Percentiles rank a stretch among this genome's conserved stretches.
phyloP scores from a whole-genome alignment of 2,329 filamentous ascomycete species.

The Diaporthe citri region DNA sequence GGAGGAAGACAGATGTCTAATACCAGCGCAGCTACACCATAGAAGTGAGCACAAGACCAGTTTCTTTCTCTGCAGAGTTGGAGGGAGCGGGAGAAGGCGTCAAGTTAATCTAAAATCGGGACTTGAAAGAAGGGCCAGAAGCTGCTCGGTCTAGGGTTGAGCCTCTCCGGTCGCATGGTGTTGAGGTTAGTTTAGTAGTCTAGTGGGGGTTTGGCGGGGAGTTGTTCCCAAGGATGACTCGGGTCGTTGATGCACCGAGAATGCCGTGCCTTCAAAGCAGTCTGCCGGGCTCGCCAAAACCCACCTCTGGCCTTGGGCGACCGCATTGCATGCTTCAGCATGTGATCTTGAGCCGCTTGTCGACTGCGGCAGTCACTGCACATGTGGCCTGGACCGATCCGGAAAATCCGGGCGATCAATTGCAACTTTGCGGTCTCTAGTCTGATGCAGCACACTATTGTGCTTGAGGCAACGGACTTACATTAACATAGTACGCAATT shows the following conservation, averaged over 20 bases:
- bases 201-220: slow-evolving; percentile 32
- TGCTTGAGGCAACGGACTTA: not conserved
- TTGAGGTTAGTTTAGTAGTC: slow-evolving; percentile 33
- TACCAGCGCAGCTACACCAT: slow-evolving; percentile 1
- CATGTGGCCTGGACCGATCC: not conserved
- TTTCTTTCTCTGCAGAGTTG: not conserved
- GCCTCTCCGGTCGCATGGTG: slow-evolving; percentile 14
- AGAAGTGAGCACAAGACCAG: not conserved
- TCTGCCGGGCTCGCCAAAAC: not conserved
- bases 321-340: slow-evolving; percentile 16
- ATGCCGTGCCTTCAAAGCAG: slow-evolving; percentile 9
- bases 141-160: slow-evolving; percentile 12
- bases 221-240: slow-evolving; percentile 9
- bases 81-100: not conserved
- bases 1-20: not conserved
- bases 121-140: slow-evolving; percentile 12
- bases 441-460: not conserved
- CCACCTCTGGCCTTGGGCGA: not conserved
- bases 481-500: not conserved
- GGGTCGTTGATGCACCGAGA: slow-evolving; percentile 38
- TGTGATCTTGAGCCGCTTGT: slow-evolving; percentile 18
- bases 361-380: slow-evolving; percentile 2
- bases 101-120: not conserved
- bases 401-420: not conserved
- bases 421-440: not conserved